These are phyloP conservation scores for Claviceps quebecensis DNA, from an alignment of 2,329 filamentous ascomycete genomes.

Conservation along the genomic window DNA sequence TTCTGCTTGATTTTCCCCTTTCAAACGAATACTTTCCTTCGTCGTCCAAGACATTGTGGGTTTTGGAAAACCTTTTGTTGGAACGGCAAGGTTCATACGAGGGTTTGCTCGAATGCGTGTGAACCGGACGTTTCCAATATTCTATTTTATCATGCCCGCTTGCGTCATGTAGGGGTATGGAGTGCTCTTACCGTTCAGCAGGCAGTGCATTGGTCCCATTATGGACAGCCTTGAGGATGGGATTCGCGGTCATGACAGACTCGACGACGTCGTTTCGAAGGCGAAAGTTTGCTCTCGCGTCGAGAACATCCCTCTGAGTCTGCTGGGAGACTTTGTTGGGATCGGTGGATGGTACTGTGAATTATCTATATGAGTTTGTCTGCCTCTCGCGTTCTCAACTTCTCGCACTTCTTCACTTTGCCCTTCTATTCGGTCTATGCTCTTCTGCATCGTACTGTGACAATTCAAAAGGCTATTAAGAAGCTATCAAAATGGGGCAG, in stretches of 20 bases:
- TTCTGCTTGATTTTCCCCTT: too few species aligned
- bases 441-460: neutral
- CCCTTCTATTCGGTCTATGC: neutral
- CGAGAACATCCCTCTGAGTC: slow-evolving; percentile 52
- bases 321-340: slow-evolving; percentile 35
- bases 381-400: neutral
- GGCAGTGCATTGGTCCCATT: slow-evolving; percentile 47
- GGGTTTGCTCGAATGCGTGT: too few species aligned
- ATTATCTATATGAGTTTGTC: neutral
- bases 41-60: too few species aligned
- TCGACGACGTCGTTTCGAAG: slow-evolving; percentile 56
- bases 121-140: too few species aligned
- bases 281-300: slow-evolving; percentile 55
- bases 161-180: neutral
- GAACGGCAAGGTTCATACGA: too few species aligned
- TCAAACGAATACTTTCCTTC: neutral
- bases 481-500: neutral
- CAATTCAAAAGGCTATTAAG: too few species aligned
- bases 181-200: slow-evolving; percentile 47
- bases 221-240: slow-evolving; percentile 66
- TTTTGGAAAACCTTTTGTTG: too few species aligned
- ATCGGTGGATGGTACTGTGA: slow-evolving; percentile 10
- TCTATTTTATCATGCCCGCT: too few species aligned
- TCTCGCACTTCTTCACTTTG: neutral
- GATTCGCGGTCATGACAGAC: slow-evolving; percentile 56